Base-by-base conservation (phyloP, 2,329 filamentous ascomycete genomes). In the Alternaria sp. region DNA sequence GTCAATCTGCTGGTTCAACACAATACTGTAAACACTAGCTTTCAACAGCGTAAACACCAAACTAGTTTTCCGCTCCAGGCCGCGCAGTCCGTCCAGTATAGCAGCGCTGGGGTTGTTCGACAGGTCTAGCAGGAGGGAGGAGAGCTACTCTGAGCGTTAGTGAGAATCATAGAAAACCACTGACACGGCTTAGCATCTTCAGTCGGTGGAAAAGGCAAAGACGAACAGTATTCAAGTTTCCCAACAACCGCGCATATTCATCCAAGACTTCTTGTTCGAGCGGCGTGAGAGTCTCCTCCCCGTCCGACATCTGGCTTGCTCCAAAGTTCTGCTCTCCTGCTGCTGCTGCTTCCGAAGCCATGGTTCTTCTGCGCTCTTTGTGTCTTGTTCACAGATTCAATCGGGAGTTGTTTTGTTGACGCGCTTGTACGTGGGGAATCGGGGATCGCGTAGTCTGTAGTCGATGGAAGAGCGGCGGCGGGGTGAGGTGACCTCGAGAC, bases 1-100 rank as follows among this genome's bases (percentile, higher is more conserved):
- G 38, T 59, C 57, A 64, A 78, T 76, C 86, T 98, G 92, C 85
- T 98, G 94, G 86, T 99, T 94, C 82, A 99, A 80, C 63, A 99
- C 94, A 82, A 99, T 99, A 76, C 92, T 96, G 82, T 99, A 99
- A 65, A 99, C 95, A 79, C 94, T 98, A 18, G 95, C 94, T 83
- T 99, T 99, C 76, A 99, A 86, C 76, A 98, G 81, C 64, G 95
- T 99, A 80, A 96, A 98, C 22, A 97, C 94, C 55, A 97, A 84
- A 68, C 93, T 93, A 43, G 94, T 97, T 84, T 98, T 97, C 70
- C 95, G 86, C 83, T 99, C 95, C 55, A 99, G 84, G 43, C 94
- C 89, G 54, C 95, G 85, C 70, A 99, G 84, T 8, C 92, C 90
- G 78, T 99, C 93, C 54, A 96, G 85, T 58, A 96, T 94, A 67